A percentile compares a stretch with the other conserved stretches of the same genome.
These are phyloP conservation scores for Angomonas deanei DNA, from an alignment of 208 protist species.

Conservation along the genomic window DNA sequence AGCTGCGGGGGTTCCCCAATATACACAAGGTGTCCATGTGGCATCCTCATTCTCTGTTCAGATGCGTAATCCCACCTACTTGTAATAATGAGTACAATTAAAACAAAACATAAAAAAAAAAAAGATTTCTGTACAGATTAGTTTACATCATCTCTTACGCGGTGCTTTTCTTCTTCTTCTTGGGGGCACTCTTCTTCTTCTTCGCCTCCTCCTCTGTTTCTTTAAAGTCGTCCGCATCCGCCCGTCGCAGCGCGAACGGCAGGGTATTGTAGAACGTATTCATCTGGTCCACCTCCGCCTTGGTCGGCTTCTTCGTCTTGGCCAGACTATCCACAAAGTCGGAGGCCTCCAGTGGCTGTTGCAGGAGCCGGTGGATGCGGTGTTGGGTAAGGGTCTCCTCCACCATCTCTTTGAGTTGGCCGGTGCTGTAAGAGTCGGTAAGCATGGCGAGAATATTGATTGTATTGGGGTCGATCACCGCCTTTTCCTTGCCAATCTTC, in stretches of 20 bases:
- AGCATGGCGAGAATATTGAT: constrained; percentile 72
- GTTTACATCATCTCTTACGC: constrained; percentile 3
- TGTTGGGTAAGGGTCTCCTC: constrained; percentile 50
- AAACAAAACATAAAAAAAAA: constrained; percentile 3
- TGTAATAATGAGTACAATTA: no score
- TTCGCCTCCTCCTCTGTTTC: constrained; percentile 57
- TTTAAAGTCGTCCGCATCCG: constrained; percentile 73
- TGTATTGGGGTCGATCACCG: constrained; percentile 3
- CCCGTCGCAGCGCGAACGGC: constrained; percentile 63
- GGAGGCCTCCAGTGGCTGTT: constrained; percentile 46
- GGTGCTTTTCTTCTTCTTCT: constrained; percentile 18
- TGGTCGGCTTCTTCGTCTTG: constrained; percentile 31
- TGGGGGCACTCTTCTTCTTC: constrained; percentile 17
- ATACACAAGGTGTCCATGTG: not conserved
- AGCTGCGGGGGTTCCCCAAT: not conserved
- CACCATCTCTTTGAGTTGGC: constrained; percentile 52
- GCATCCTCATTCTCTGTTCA: no score
- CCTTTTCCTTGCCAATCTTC: not conserved
- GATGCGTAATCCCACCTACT: no score
- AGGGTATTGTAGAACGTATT: constrained; percentile 54
- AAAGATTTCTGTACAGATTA: not conserved
- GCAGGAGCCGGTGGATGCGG: constrained; percentile 65
- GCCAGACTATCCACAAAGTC: constrained; percentile 83
- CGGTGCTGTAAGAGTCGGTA: constrained; percentile 66
- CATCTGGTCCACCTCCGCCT: constrained; percentile 51